phyloP scores from a whole-genome alignment of 768 basidiomycete species.

The Boletus bicolor region DNA sequence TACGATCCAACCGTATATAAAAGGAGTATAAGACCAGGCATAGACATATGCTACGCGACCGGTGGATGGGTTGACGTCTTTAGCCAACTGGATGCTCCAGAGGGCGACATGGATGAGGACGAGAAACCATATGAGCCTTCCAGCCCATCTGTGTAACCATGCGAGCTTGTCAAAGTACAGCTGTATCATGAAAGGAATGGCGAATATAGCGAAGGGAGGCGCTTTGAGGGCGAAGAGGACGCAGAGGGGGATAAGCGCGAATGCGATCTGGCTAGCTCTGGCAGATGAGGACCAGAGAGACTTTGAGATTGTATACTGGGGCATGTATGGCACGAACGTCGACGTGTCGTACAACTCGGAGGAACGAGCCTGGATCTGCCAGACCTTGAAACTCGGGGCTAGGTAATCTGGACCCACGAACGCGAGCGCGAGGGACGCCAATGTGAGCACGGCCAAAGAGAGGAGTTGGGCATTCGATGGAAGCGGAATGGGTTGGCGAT shows the following conservation, averaged over 20 bases:
- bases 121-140: slow-evolving; percentile 65
- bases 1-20: slow-evolving; percentile 61
- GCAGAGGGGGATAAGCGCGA: slow-evolving; percentile 67
- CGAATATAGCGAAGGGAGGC: slow-evolving; percentile 69
- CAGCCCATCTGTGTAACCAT: slow-evolving; percentile 69
- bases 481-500: slow-evolving; percentile 43
- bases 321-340: slow-evolving; percentile 37
- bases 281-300: slow-evolving; percentile 71
- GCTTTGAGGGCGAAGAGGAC: slow-evolving; percentile 69
- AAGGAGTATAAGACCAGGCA: slow-evolving; percentile 58
- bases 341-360: slow-evolving; percentile 27
- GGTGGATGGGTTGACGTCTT: slow-evolving; percentile 44
- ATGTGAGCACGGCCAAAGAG: slow-evolving; percentile 42
- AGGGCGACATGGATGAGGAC: slow-evolving; percentile 56
- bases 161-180: slow-evolving; percentile 75
- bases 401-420: slow-evolving; percentile 72
- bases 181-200: slow-evolving; percentile 57
- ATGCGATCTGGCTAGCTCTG: slow-evolving; percentile 66
- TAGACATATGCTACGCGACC: slow-evolving; percentile 44
- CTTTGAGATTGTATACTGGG: slow-evolving; percentile 61
- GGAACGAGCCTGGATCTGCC: slow-evolving; percentile 37
- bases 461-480: slow-evolving; percentile 67
- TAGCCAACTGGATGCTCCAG: slow-evolving; percentile 66
- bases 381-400: slow-evolving; percentile 44
- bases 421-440: slow-evolving; percentile 42